Evolutionary conservation across 1,284 basidiomycete genomes (phyloP).

Genomic region (Irpex lacteus): DNA sequence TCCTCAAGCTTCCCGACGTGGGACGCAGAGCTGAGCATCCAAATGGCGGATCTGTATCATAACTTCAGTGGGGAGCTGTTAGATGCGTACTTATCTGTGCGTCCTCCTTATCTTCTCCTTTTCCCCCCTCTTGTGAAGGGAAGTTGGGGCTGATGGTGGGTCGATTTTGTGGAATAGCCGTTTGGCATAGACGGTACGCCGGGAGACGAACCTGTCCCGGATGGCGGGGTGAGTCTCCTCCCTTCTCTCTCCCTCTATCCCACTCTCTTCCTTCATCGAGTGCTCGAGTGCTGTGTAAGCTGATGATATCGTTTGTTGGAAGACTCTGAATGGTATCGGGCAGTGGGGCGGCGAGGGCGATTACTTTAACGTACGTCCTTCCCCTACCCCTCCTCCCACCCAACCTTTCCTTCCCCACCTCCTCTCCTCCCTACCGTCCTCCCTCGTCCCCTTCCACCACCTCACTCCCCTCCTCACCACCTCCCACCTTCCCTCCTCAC

Average conservation of each 20-base stretch:
- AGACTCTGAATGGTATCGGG: conserved; percentile 36
- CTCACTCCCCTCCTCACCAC: neutral
- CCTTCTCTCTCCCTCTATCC: neutral
- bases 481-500: no score
- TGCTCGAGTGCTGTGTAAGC: no score
- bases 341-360: conserved; percentile 26
- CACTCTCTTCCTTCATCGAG: neutral
- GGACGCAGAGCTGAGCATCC: conserved; percentile 35
- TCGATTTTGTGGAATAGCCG: conserved; percentile 20
- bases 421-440: no score
- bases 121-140: no score
- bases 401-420: neutral
- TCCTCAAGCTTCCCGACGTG: no score
- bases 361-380: conserved; percentile 24
- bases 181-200: conserved; percentile 31
- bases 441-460: no score
- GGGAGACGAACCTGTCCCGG: conserved; percentile 39
- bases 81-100: conserved; percentile 29
- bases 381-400: neutral
- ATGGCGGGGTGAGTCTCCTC: conserved; percentile 25
- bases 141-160: no score
- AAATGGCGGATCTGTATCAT: conserved; percentile 38
- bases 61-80: conserved; percentile 28
- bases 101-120: conserved; percentile 1
- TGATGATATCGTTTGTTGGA: neutral